These are phyloP conservation scores for Bacidia gigantensis DNA, from an alignment of 495 filamentous ascomycete genomes.

Conservation along the genomic window DNA sequence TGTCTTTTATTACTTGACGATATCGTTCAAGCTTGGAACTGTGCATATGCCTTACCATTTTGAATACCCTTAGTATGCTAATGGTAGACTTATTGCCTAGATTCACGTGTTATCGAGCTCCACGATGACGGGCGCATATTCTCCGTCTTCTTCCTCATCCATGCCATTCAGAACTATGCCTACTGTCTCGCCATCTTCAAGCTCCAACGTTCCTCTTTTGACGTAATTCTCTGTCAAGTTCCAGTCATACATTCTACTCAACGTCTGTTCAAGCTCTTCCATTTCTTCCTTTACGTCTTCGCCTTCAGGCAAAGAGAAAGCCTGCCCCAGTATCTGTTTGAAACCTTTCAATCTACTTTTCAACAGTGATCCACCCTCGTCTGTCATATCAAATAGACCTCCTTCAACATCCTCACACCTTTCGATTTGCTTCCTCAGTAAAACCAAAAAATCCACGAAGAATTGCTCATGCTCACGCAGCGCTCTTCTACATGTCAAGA, in stretches of 20 bases:
- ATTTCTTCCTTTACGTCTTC: constrained; percentile 37
- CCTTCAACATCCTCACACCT: constrained; percentile 57
- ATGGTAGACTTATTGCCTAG: not conserved
- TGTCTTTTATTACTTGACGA: too few species aligned
- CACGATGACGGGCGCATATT: constrained; percentile 76
- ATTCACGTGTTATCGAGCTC: constrained; percentile 30
- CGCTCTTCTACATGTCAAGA: constrained; percentile 54
- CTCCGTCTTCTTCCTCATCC: constrained; percentile 71
- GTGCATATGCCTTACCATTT: too few species aligned
- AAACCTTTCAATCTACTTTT: constrained; percentile 41
- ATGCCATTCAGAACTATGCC: constrained; percentile 62
- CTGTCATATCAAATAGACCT: constrained; percentile 40
- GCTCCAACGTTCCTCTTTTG: constrained; percentile 48
- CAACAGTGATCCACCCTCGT: constrained; percentile 42
- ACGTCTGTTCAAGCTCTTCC: constrained; percentile 40
- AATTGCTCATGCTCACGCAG: constrained; percentile 41
- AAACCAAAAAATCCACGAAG: constrained; percentile 44
- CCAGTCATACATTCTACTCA: constrained; percentile 50
- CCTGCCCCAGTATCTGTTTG: constrained; percentile 29
- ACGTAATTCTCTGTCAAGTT: constrained; percentile 44
- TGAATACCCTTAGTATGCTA: too few species aligned
- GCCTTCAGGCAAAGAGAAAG: constrained; percentile 22
- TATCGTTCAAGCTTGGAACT: too few species aligned
- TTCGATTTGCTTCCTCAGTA: constrained; percentile 55
- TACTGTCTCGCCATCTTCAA: constrained; percentile 68